phyloP scores from a whole-genome alignment of 768 basidiomycete species.

The Xerocomellus amylosporus region DNA sequence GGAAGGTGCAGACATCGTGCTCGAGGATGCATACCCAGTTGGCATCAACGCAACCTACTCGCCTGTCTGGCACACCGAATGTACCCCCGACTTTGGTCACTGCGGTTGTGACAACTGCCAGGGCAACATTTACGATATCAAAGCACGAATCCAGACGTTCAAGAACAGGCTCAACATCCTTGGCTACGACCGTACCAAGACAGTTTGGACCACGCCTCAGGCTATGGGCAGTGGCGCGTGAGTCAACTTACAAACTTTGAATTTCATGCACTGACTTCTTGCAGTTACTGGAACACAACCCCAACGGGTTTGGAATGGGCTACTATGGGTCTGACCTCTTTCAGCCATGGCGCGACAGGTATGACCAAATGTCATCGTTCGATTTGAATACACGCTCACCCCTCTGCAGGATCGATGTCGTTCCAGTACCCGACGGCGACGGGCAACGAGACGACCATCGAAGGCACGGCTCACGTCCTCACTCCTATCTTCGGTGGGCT shows the following conservation, averaged over 20 bases:
- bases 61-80: constrained; percentile 55
- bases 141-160: constrained; percentile 63
- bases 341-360: constrained; percentile 29
- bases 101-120: constrained; percentile 73
- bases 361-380: background rate
- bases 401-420: constrained; percentile 25
- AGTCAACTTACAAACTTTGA: background rate
- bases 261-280: background rate
- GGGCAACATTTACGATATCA: constrained; percentile 63
- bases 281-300: constrained; percentile 30
- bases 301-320: constrained; percentile 30
- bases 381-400: background rate
- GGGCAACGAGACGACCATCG: constrained; percentile 22
- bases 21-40: constrained; percentile 46
- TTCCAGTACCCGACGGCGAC: constrained; percentile 27
- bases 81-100: constrained; percentile 63
- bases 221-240: constrained; percentile 59
- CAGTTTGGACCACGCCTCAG: constrained; percentile 78
- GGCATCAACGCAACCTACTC: constrained; percentile 64
- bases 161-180: constrained; percentile 54
- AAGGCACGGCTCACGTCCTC: constrained; percentile 14
- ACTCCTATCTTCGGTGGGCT: background rate
- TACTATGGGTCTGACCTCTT: constrained; percentile 23
- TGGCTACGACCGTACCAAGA: constrained; percentile 60
- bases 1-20: constrained; percentile 62